Base-by-base conservation (phyloP, 768 basidiomycete species). In the Lactarius quietus region DNA sequence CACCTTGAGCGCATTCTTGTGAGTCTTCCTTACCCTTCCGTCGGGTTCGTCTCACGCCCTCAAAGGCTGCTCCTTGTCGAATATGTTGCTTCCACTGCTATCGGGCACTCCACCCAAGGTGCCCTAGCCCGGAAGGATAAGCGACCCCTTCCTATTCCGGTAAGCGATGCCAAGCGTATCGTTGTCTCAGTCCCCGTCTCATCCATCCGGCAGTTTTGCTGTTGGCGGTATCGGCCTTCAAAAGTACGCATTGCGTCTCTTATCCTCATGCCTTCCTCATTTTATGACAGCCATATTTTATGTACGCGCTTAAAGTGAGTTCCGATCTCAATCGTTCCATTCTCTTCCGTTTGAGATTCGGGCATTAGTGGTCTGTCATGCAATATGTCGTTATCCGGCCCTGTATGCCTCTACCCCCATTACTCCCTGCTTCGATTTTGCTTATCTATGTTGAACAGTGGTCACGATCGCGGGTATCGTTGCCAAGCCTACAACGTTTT, bases 1-100 rank as follows among this genome's bases (percentile, higher is more conserved):
- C 59, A 92, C 90, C 0, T 72, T 94, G 41, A 90, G 90, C 72
- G 94, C 94, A 28, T 96, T 96, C 78, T 74, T 97, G 89, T 90
- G 59, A 15, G 88, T 79, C 20, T 62, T 17, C 56, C 23, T 23
- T 61, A 26, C 18, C 2, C 52, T 36, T 20, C 39, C 29, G 6
- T 20, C 26, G n/a, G 17, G 35, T 43, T 17, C 58, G 3, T 29
- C 33, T 62, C 29, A 62, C 62, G 26, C 26, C 31, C 35, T 28
- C 14, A 31, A 60, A 92, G 89, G 43, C 77, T 95, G 36, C 83
- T 95, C 6, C 80, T 96, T 55, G 88, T 95, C 57, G 91, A 94
- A 72, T 94, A 84, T 74, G 91, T 95, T 3, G 91, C 92, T 6
- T 80, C 82, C 26, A 90, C 88, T 3, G 86, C 85, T 4, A 69